Conservation (phyloP, 352 stramenopile genomes). For the Globisporangium ultimum region DNA sequence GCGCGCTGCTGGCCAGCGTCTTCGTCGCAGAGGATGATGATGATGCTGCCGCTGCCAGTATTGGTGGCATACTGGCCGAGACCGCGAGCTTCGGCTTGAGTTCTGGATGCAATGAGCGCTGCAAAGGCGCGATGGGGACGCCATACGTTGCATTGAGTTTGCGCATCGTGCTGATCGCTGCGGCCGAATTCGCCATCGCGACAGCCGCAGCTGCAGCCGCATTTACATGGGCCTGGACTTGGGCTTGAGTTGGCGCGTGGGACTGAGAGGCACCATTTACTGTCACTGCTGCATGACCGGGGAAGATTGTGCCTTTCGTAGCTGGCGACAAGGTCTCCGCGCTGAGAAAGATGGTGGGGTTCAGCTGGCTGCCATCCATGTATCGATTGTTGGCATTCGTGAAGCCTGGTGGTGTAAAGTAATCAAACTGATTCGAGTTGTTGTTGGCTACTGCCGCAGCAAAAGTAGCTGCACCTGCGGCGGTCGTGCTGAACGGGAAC, state of each 20-base stretch:
- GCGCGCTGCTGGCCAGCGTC: background rate
- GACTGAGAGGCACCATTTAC: slow-evolving; percentile 2
- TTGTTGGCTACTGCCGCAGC: slow-evolving; percentile 1
- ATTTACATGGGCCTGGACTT: slow-evolving; percentile 30
- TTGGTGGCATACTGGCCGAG: slow-evolving; percentile 10
- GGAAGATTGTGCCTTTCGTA: slow-evolving; percentile 28
- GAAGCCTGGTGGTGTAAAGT: slow-evolving; percentile 60
- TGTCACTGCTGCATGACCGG: background rate
- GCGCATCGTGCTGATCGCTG: slow-evolving; percentile 43
- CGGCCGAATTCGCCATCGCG: slow-evolving; percentile 57
- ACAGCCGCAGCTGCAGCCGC: slow-evolving; percentile 34
- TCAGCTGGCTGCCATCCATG: slow-evolving; percentile 27
- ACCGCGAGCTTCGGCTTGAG: slow-evolving; percentile 41
- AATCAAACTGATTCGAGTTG: slow-evolving; percentile 31
- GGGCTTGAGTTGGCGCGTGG: slow-evolving; percentile 17
- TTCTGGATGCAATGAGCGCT: slow-evolving; percentile 26
- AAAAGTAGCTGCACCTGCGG: slow-evolving; percentile 1
- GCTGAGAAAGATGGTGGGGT: slow-evolving; percentile 35
- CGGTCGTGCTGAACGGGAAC: slow-evolving; percentile 20
- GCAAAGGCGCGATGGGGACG: slow-evolving; percentile 49
- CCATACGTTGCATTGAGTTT: slow-evolving; percentile 52
- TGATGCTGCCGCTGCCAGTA: background rate
- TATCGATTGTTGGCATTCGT: slow-evolving; percentile 18
- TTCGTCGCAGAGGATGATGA: slow-evolving; percentile 5
- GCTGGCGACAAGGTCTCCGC: slow-evolving; percentile 36